phyloP scores from a whole-genome alignment of 2,329 filamentous ascomycete genomes.

The Claviceps purpurea region DNA sequence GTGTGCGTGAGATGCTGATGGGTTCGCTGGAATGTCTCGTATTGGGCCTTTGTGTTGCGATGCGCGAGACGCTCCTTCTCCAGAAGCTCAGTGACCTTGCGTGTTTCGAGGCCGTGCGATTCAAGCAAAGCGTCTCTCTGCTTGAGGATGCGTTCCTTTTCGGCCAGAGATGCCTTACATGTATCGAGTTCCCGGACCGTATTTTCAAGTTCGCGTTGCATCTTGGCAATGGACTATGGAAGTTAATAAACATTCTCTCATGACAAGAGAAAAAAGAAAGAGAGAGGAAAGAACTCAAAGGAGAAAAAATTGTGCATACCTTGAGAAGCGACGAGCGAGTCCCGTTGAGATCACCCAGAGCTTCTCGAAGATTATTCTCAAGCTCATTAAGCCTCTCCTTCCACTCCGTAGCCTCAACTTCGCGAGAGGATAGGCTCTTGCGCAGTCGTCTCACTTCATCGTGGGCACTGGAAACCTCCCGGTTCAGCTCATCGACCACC shows the following conservation, averaged over 20 bases:
- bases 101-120: slow-evolving; percentile 72
- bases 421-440: slow-evolving; percentile 68
- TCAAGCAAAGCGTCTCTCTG: slow-evolving; percentile 82
- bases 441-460: slow-evolving; percentile 74
- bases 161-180: slow-evolving; percentile 63
- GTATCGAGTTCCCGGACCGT: slow-evolving; percentile 72
- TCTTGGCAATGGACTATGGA: slow-evolving; percentile 61
- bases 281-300: not conserved
- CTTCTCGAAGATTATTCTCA: slow-evolving; percentile 76
- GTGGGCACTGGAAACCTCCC: slow-evolving; percentile 66
- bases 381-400: slow-evolving; percentile 83
- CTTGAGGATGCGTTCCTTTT: slow-evolving; percentile 83
- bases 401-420: slow-evolving; percentile 82
- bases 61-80: slow-evolving; percentile 82
- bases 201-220: slow-evolving; percentile 77
- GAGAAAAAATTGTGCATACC: slow-evolving; percentile 28
- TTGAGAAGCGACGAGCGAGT: slow-evolving; percentile 76
- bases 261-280: not conserved
- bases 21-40: slow-evolving; percentile 77
- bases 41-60: slow-evolving; percentile 74
- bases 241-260: not conserved
- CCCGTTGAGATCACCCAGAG: slow-evolving; percentile 75
- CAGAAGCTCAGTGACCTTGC: slow-evolving; percentile 72
- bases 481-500: slow-evolving; percentile 83
- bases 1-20: slow-evolving; percentile 79